These are phyloP conservation scores for Coprinellus micaceus DNA, from an alignment of 768 basidiomycete species.

Conservation along the genomic window DNA sequence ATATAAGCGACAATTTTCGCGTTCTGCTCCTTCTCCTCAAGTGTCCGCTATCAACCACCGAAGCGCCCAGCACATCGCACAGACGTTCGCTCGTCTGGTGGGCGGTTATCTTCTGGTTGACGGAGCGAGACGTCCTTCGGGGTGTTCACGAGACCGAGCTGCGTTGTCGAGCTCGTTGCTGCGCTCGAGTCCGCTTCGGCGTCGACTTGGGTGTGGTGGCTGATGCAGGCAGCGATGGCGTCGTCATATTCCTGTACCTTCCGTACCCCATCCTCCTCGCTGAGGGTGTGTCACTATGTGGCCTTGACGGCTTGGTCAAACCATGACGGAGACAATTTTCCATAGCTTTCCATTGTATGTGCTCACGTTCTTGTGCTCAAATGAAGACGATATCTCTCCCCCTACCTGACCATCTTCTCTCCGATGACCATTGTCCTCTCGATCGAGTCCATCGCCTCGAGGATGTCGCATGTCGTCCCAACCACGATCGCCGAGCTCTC, in stretches of 20 bases:
- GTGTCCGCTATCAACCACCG: constrained; percentile 8
- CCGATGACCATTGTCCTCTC: too few relatives aligned
- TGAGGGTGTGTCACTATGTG: constrained; percentile 62
- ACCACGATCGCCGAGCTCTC: too few relatives aligned
- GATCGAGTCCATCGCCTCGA: too few relatives aligned
- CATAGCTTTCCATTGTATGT: not conserved
- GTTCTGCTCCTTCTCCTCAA: not conserved
- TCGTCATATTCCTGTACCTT: constrained; percentile 80
- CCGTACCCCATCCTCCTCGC: constrained; percentile 18
- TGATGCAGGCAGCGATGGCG: constrained; percentile 25
- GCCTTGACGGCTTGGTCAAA: constrained; percentile 79
- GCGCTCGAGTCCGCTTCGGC: constrained; percentile 25
- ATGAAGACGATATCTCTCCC: not conserved
- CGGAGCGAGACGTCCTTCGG: constrained; percentile 62
- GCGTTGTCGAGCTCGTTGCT: constrained; percentile 31
- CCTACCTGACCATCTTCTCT: too few relatives aligned
- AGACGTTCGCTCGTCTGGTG: constrained; percentile 4
- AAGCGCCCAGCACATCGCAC: constrained; percentile 4
- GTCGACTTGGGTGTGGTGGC: constrained; percentile 53
- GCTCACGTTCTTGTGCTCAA: constrained; percentile 16
- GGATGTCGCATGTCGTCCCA: too few relatives aligned
- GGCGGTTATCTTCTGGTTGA: constrained; percentile 55
- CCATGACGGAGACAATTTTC: constrained; percentile 68
- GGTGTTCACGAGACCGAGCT: constrained; percentile 43
- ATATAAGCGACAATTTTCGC: not conserved